A percentile compares a stretch with the other conserved stretches of the same genome.
Evolutionary conservation across 208 protist genomes (phyloP).

Genomic region (Trypanosoma vivax): DNA sequence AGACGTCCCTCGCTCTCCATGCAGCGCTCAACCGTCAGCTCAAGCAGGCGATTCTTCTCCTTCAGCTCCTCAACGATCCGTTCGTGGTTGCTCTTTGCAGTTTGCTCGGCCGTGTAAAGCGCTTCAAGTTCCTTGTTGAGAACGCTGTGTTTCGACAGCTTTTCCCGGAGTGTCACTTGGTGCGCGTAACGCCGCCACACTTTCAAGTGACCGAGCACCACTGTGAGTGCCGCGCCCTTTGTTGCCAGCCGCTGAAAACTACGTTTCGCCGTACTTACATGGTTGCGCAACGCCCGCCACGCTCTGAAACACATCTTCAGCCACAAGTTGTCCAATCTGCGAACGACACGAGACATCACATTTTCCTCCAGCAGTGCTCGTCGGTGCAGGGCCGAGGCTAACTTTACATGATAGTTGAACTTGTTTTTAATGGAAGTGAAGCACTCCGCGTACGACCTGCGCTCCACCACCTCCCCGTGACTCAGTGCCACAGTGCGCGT

Average conservation of each 20-base stretch:
- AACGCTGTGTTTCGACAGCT: slow-evolving; percentile 34
- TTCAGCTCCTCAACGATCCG: slow-evolving; percentile 56
- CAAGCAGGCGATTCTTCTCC: slow-evolving; percentile 60
- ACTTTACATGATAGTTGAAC: slow-evolving; percentile 34
- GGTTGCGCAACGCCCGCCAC: slow-evolving; percentile 61
- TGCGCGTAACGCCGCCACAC: slow-evolving; percentile 77
- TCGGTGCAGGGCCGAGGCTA: slow-evolving; percentile 29
- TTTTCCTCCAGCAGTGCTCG: slow-evolving; percentile 37
- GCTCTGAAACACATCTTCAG: slow-evolving; percentile 79
- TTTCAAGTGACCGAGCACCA: slow-evolving; percentile 45
- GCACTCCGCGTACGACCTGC: slow-evolving; percentile 55
- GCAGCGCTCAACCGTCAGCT: slow-evolving; percentile 29
- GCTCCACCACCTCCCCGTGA: slow-evolving; percentile 17
- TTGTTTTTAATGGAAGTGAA: slow-evolving; percentile 51
- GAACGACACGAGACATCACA: slow-evolving; percentile 72
- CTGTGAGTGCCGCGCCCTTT: slow-evolving; percentile 32
- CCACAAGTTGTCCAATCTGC: slow-evolving; percentile 64
- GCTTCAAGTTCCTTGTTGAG: slow-evolving; percentile 61
- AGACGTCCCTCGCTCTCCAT: slow-evolving; percentile 39
- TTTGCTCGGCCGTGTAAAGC: slow-evolving; percentile 55
- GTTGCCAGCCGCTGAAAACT: slow-evolving; percentile 47
- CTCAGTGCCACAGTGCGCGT: slow-evolving; percentile 27
- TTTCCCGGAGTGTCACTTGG: slow-evolving; percentile 49
- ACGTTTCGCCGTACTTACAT: slow-evolving; percentile 44
- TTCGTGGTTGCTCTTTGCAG: slow-evolving; percentile 55